Base-by-base conservation (phyloP, 352 stramenopile species). In the Globisporangium radiosum region DNA sequence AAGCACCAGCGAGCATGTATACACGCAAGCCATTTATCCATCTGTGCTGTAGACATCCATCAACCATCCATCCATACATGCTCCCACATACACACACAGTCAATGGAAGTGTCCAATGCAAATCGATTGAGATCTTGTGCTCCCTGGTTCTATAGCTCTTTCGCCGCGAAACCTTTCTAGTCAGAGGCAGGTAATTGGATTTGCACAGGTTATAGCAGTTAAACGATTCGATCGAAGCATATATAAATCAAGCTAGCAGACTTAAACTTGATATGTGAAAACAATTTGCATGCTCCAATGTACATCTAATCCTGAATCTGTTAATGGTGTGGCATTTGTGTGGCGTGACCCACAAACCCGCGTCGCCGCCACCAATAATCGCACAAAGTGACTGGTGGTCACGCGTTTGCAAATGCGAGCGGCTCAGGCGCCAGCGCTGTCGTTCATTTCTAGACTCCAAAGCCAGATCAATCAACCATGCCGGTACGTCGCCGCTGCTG, bases 361-460 rank as follows among this genome's bases (percentile, higher is more conserved):
- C 19, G 19, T 25, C 19, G 19, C 19, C 19, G 19, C 19, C 19
- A 25, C 19, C 19, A 25, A 25, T 25, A 25, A 25, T 25, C 19
- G 19, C 19, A 25, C 19, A 25, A 25, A 25, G 19, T 50, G 45
- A 50, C 45, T 50, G 45, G 45, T 50, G 45, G n/a, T 49, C 52
- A 14, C 36, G 39, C 52, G 37, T 33, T 47, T 14, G 10, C 13
- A 42, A 33, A 37, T 10, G 38, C n/a, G 5, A 44, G 7, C 7
- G 7, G 2, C 40, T 9, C 15, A 7, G 3, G 7, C 37, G n/a
- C 36, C 7, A 1, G 13, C 38, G 19, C 19, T 4, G 7, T 38
- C 39, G 43, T 50, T 64, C 59, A 64, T 64, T 64, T 25, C 19
- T 64, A 52, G 59, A 64, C 59, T 64, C 59, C 59, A 64, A 64